These are phyloP conservation scores for Sarcodon aspratus DNA, from an alignment of 768 basidiomycete genomes.

Conservation along the genomic window DNA sequence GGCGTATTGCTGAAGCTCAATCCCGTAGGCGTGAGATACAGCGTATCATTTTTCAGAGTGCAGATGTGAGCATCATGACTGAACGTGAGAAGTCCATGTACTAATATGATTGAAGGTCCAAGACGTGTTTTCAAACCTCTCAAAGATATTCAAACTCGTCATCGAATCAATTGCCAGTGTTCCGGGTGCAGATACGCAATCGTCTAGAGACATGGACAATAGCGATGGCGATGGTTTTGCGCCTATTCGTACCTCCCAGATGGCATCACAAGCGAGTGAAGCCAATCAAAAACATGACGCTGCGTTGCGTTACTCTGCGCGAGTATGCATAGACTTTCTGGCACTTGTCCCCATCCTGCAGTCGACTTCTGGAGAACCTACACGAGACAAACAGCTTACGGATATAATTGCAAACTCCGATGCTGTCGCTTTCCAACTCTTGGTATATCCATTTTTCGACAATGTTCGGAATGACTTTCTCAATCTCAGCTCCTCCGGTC, in stretches of 20 bases:
- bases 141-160: constrained; percentile 25
- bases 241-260: constrained; percentile 30
- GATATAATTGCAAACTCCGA: constrained; percentile 38
- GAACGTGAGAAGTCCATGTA: background rate
- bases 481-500: constrained; percentile 33
- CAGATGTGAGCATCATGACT: constrained; percentile 40
- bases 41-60: constrained; percentile 50
- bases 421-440: constrained; percentile 43
- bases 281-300: constrained; percentile 14
- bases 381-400: constrained; percentile 50
- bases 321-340: constrained; percentile 49
- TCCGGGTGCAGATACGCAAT: constrained; percentile 8
- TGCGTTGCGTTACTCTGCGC: constrained; percentile 25
- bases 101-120: constrained; percentile 34
- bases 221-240: constrained; percentile 50
- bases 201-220: constrained; percentile 17
- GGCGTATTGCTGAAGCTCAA: constrained; percentile 4
- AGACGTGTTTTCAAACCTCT: constrained; percentile 25
- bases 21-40: constrained; percentile 33
- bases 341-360: constrained; percentile 54
- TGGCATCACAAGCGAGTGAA: constrained; percentile 11
- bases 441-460: constrained; percentile 44
- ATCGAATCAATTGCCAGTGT: constrained; percentile 27
- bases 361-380: constrained; percentile 42
- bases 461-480: constrained; percentile 46